These are phyloP conservation scores for Coemansia sp. DNA, from an alignment of 192 early-diverging fungal genomes.

Conservation along the genomic window DNA sequence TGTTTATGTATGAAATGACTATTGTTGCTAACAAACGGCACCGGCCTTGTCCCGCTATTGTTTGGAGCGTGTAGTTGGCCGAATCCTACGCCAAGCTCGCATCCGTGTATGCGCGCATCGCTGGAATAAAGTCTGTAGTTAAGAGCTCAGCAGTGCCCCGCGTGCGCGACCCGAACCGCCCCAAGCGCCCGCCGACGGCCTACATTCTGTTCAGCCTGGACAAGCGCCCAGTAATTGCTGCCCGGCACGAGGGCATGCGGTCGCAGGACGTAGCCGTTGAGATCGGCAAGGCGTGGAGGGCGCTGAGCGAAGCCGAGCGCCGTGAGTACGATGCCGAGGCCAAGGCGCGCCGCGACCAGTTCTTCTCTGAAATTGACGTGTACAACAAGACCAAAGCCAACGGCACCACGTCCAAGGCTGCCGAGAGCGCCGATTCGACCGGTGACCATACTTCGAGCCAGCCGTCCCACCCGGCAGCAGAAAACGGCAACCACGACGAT, in stretches of 20 bases:
- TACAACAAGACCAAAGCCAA: conserved; percentile 7
- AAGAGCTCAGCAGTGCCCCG: background rate
- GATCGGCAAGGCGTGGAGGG: conserved; percentile 30
- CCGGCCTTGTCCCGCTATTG: no score
- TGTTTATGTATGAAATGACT: background rate
- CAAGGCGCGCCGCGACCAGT: conserved; percentile 8
- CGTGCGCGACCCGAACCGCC: conserved; percentile 31
- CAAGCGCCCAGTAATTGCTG: conserved; percentile 10
- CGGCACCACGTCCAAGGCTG: no score
- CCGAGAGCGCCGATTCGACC: background rate
- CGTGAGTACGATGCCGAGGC: conserved; percentile 16
- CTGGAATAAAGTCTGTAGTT: background rate
- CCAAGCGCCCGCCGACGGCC: conserved; percentile 32
- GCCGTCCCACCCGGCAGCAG: background rate
- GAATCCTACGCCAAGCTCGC: conserved; percentile 19
- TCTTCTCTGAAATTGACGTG: conserved; percentile 7
- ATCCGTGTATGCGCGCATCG: conserved; percentile 13
- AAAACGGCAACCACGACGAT: background rate
- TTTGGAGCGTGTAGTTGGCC: conserved; percentile 17
- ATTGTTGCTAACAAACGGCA: background rate
- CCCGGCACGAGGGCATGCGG: conserved; percentile 6
- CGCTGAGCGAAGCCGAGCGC: conserved; percentile 6
- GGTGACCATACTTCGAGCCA: background rate
- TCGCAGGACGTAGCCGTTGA: conserved; percentile 23
- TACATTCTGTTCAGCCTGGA: conserved; percentile 32